A percentile compares a stretch with the other conserved stretches of the same genome.
Evolutionary conservation across 1,284 basidiomycete species (phyloP).

Genomic region (Lentinus polychrous): DNA sequence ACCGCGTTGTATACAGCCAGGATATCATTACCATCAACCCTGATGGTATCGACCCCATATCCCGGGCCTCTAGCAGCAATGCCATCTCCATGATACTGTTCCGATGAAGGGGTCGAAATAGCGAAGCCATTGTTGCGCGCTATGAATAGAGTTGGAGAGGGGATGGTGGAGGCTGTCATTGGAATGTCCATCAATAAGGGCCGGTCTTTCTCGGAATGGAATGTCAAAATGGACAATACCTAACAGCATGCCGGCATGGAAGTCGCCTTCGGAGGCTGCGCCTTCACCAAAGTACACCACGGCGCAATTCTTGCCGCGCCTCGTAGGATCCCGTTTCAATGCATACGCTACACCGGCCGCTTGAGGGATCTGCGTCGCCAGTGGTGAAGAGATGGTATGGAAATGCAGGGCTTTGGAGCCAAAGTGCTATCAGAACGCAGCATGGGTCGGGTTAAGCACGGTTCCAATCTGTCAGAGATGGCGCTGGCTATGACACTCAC

Average conservation of each 20-base stretch:
- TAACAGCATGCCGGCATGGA: constrained; percentile 72
- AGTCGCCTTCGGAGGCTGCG: constrained; percentile 74
- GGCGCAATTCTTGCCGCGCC: constrained; percentile 73
- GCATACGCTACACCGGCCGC: constrained; percentile 92
- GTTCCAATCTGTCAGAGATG: not conserved
- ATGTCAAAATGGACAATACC: constrained; percentile 13
- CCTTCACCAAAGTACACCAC: constrained; percentile 89
- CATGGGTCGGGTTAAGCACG: not conserved
- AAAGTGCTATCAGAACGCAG: constrained; percentile 57
- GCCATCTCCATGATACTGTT: constrained; percentile 92
- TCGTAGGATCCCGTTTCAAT: constrained; percentile 70
- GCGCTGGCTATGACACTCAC: constrained; percentile 32
- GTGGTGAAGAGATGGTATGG: constrained; percentile 88
- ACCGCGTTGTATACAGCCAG: constrained; percentile 83
- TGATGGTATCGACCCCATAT: constrained; percentile 88
- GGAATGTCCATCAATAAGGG: not conserved
- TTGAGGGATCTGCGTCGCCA: constrained; percentile 96
- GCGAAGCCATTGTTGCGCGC: constrained; percentile 90
- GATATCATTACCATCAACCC: constrained; percentile 93
- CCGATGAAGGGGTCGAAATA: constrained; percentile 86
- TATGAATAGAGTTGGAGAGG: constrained; percentile 67
- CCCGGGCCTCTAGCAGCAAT: constrained; percentile 88
- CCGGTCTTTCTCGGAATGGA: not conserved
- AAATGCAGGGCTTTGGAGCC: constrained; percentile 82
- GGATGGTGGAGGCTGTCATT: constrained; percentile 56